These are phyloP conservation scores for Phytophthora multivora DNA, from an alignment of 352 stramenopile genomes.

Conservation along the genomic window DNA sequence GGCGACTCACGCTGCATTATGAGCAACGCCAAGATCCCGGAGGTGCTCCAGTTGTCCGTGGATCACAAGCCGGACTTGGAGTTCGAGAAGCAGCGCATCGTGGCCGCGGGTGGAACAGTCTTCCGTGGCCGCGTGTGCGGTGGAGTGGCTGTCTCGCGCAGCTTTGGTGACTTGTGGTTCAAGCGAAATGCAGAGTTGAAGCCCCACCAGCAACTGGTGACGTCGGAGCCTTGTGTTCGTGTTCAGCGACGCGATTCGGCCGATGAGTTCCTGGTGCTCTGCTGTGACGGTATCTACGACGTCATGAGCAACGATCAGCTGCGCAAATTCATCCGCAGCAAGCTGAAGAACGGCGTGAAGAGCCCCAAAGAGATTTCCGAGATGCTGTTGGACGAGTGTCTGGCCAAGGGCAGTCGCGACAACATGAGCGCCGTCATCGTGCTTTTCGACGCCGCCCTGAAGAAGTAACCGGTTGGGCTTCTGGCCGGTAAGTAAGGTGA, in stretches of 20 bases:
- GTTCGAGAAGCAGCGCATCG: slow-evolving; percentile 87
- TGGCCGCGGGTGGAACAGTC: slow-evolving; percentile 80
- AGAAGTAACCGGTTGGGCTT: slow-evolving; percentile 38
- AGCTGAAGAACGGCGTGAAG: slow-evolving; percentile 58
- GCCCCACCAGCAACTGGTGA: slow-evolving; percentile 86
- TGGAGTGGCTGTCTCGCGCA: slow-evolving; percentile 83
- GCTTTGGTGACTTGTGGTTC: slow-evolving; percentile 90
- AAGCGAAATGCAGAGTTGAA: slow-evolving; percentile 83
- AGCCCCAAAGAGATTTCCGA: slow-evolving; percentile 76
- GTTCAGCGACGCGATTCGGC: slow-evolving; percentile 72
- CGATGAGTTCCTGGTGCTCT: slow-evolving; percentile 93
- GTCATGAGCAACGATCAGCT: slow-evolving; percentile 95
- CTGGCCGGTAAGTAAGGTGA: slow-evolving; percentile 8
- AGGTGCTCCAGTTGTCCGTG: slow-evolving; percentile 81
- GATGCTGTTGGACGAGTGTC: slow-evolving; percentile 80
- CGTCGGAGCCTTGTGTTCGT: slow-evolving; percentile 80
- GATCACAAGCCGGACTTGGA: slow-evolving; percentile 89
- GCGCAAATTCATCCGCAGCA: slow-evolving; percentile 88
- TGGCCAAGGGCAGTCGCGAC: slow-evolving; percentile 82
- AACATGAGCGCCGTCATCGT: slow-evolving; percentile 90
- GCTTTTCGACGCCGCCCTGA: slow-evolving; percentile 59
- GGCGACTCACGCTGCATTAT: slow-evolving; percentile 87
- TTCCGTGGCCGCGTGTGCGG: slow-evolving; percentile 86
- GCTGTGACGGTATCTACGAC: slow-evolving; percentile 95
- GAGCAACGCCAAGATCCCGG: slow-evolving; percentile 71